phyloP scores from a whole-genome alignment of 2,329 filamentous ascomycete genomes.

The Juglanconis oblonga region DNA sequence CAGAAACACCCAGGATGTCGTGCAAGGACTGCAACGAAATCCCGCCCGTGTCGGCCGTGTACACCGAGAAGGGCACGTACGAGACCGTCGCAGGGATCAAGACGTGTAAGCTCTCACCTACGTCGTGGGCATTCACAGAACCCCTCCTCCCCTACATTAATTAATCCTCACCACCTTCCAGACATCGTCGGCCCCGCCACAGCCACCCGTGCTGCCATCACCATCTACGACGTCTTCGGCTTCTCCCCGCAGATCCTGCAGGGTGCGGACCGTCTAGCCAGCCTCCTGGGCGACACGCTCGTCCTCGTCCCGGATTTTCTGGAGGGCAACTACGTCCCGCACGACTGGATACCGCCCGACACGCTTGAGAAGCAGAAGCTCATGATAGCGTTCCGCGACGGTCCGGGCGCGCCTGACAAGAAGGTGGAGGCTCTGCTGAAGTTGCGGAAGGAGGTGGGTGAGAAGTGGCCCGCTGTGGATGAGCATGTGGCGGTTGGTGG shows the following conservation, averaged over 20 bases:
- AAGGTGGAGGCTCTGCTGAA: conserved; percentile 30
- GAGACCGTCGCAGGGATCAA: conserved; percentile 37
- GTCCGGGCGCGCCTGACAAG: conserved; percentile 27
- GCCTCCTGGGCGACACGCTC: conserved; percentile 32
- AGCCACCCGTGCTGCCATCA: conserved; percentile 36
- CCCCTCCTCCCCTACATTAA: neutral
- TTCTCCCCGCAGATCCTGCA: conserved; percentile 43
- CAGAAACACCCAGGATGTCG: conserved; percentile 16
- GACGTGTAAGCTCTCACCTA: conserved; percentile 33
- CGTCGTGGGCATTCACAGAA: neutral
- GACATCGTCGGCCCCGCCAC: conserved; percentile 35
- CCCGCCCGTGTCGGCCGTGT: conserved; percentile 37
- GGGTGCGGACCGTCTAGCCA: conserved; percentile 44
- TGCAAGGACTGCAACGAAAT: conserved; percentile 30
- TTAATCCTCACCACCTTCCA: conserved; percentile 7
- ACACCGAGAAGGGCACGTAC: conserved; percentile 38
- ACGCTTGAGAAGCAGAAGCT: conserved; percentile 40
- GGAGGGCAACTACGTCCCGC: conserved; percentile 32
- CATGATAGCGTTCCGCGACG: conserved; percentile 30
- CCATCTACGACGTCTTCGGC: conserved; percentile 49
- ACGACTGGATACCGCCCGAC: conserved; percentile 35
- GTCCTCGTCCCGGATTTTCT: conserved; percentile 41
- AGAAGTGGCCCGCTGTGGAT: conserved; percentile 33
- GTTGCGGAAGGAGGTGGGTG: conserved; percentile 29
- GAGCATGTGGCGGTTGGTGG: conserved; percentile 43